Base-by-base conservation (phyloP, 2,329 filamentous ascomycete genomes). In the Nothophoma quercina region DNA sequence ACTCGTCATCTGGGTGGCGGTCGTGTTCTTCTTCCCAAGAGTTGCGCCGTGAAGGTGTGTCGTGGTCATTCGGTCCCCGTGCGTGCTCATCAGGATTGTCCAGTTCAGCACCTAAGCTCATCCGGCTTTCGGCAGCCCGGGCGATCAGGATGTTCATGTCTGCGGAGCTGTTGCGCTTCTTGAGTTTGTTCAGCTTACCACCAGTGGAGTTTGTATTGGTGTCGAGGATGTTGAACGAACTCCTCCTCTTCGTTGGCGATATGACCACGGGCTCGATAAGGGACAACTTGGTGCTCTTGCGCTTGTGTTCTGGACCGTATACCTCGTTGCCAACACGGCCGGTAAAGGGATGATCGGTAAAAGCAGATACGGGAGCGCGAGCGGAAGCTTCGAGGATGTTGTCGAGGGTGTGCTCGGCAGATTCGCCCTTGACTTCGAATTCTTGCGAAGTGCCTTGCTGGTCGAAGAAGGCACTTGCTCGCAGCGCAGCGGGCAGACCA, bases 401-500 rank as follows among this genome's bases (percentile, higher is more conserved):
- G 61, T 99, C 93, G 7, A 99, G 83, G 0, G 93, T 96, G 33
- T 85, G 88, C 69, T 92, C 90, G 9, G 93, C 93, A 21, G 95
- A 98, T 15, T 90, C 88, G 51, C 90, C 87, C 71, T 84, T 82
- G 33, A 86, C 74, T 30, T 84, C 75, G 30, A 86, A 76, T 40
- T 87, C 79, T 35, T 85, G 78, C 1, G 77, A 64, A 7, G 82
- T 70, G 2, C 84, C 79, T 0, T 88, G 88, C 44, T 59, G 62
- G 51, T 98, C 93, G 67, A 98, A 98, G 75, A 91, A 98, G 22
- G 89, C 86, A 64, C 88, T 96, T n/a, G 95, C 95, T 55, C 93
- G 86, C 28, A 98, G 81, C 63, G 96, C 91, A 0, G 93, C 85
- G 2, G 93, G 92, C 12, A 97, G 72, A 41, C 83, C 81, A 13